Evolutionary conservation across 495 filamentous ascomycete species (phyloP), one percentile per base, ranked within the genome.

Genomic region (Chaetomium fimeti): DNA sequence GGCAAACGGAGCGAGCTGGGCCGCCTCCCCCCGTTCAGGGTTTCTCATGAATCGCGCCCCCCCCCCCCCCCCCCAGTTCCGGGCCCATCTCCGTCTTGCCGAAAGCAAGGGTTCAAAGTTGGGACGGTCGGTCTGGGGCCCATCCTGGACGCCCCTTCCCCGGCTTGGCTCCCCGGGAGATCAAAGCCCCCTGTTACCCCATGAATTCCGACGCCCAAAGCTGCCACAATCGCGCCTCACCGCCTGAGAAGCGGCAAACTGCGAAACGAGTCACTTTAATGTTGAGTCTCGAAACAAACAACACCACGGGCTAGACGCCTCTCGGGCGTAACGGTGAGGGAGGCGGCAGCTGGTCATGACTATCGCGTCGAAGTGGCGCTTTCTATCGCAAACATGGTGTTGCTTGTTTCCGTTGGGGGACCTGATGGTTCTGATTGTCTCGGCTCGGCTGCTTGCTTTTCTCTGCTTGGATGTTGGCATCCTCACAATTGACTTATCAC

Each of bases 151-250:
- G 27, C 18, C 12, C 27, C 54, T 65, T 64, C 62, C 69, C 65
- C 62, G 68, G 57, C 51, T 65, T 29, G 42, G 25, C 47, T 63
- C 58, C 65, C 64, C 64, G 64, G 62, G 43, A 52, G 27, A 55
- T 36, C 52, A 20, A 32, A 55, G 24, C 52, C 25, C 32, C 47
- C 45, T 47, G 40, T 40, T 57, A 24, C 54, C 54, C 32, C 29
- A 36, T 29, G 52, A n/a, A 24, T 24, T 40, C 18, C 32, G 20
- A 27, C 49, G 22, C 49, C 48, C 60, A 62, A 52, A 42, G 48
- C 60, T 45, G 52, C 52, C 38, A 56, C 38, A 47, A 56, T 45
- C 20, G 43, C 61, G 40, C 61, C 64, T 71, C 67, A 69, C 67
- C 67, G 69, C 69, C 65, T 65, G 61, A 9, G 32, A 57, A 56